These are phyloP conservation scores for Madurella fahalii DNA, from an alignment of 2,329 filamentous ascomycete species.

Conservation along the genomic window DNA sequence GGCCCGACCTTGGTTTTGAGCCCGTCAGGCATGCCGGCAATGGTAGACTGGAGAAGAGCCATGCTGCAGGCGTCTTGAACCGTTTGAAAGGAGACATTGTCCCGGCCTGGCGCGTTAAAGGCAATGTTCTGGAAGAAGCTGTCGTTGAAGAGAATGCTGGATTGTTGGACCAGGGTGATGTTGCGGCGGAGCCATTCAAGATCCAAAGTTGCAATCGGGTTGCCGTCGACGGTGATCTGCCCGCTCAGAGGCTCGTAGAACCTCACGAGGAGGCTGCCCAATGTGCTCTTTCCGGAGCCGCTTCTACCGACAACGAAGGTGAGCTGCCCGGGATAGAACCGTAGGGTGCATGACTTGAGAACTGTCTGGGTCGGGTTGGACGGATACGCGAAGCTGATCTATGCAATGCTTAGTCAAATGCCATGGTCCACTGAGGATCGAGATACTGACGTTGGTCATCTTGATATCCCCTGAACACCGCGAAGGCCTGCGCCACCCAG, in stretches of 20 bases:
- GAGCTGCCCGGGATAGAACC: conserved; percentile 66
- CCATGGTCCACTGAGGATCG: background rate
- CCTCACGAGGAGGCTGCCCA: conserved; percentile 73
- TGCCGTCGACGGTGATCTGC: conserved; percentile 63
- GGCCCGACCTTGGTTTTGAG: conserved; percentile 67
- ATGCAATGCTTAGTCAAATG: conserved; percentile 1
- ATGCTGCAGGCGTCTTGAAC: conserved; percentile 61
- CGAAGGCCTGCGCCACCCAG: conserved; percentile 25
- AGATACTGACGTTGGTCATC: conserved; percentile 57
- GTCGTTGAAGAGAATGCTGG: conserved; percentile 76
- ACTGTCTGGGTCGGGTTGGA: conserved; percentile 58
- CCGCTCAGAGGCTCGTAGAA: conserved; percentile 69
- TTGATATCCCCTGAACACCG: conserved; percentile 64
- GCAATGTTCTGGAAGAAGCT: conserved; percentile 74
- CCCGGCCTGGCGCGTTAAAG: conserved; percentile 56
- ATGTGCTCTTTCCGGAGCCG: conserved; percentile 88
- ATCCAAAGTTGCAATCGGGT: conserved; percentile 58
- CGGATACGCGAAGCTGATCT: conserved; percentile 83
- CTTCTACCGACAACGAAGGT: conserved; percentile 82
- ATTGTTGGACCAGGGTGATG: conserved; percentile 77
- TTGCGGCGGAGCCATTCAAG: conserved; percentile 71
- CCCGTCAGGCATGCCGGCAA: conserved; percentile 63
- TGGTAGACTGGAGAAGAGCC: conserved; percentile 64
- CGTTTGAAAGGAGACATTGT: conserved; percentile 47
- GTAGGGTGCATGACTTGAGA: conserved; percentile 59